Evolutionary conservation across 306 rosid species (phyloP).

Genomic region (Phaseolus lunatus): DNA sequence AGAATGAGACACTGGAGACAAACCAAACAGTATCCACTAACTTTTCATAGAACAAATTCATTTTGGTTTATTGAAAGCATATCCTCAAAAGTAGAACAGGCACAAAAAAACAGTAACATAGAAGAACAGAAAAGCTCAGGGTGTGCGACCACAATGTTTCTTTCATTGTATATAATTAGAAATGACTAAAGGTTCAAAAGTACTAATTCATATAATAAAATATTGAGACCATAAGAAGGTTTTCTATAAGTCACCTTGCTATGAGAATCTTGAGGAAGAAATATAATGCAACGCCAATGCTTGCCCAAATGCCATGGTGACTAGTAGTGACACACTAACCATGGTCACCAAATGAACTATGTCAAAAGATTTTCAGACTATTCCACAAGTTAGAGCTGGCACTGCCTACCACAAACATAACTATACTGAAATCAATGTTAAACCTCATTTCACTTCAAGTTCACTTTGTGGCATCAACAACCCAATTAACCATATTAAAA

Average conservation of each 20-base stretch:
- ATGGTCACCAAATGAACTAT: background rate
- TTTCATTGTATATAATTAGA: background rate
- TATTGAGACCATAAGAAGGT: background rate
- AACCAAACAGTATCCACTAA: constrained; percentile 10
- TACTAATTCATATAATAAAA: background rate
- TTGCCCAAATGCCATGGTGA: background rate
- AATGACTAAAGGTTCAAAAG: background rate
- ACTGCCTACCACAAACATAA: constrained; percentile 20
- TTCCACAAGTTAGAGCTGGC: constrained; percentile 2
- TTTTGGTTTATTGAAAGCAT: background rate
- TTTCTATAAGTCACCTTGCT: background rate
- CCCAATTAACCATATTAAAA: background rate
- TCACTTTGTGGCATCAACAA: constrained; percentile 12
- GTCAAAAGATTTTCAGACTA: background rate
- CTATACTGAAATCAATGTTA: background rate
- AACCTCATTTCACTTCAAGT: constrained; percentile 25
- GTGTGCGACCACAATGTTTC: constrained; percentile 8
- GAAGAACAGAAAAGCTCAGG: constrained; percentile 15
- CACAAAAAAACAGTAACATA: constrained; percentile 8
- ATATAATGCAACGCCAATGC: background rate
- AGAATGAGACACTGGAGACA: constrained; percentile 5
- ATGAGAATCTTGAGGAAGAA: constrained; percentile 31
- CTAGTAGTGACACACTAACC: background rate
- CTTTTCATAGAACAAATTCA: constrained; percentile 10
- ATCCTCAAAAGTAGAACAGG: background rate